Evolutionary conservation across 495 filamentous ascomycete genomes (phyloP).

Genomic region (Amphirosellinia nigrospora): DNA sequence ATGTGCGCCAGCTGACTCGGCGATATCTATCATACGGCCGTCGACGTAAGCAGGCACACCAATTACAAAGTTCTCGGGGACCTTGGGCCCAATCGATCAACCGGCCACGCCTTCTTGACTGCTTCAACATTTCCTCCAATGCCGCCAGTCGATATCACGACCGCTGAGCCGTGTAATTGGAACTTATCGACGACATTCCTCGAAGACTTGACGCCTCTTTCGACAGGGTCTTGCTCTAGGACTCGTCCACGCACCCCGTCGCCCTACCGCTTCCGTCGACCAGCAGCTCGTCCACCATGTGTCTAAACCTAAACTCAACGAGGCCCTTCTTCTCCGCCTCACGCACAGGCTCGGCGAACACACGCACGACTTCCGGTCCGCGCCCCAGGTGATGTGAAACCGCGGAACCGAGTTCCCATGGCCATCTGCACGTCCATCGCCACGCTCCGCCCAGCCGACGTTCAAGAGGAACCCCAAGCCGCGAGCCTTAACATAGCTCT

Average conservation of each 20-base stretch:
- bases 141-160: conserved; percentile 54
- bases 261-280: conserved; percentile 55
- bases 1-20: conserved; percentile 50
- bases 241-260: conserved; percentile 51
- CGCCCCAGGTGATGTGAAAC: conserved; percentile 60
- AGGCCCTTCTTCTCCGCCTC: conserved; percentile 52
- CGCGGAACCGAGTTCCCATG: conserved; percentile 60
- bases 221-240: conserved; percentile 48
- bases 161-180: conserved; percentile 51
- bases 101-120: conserved; percentile 56
- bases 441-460: conserved; percentile 60
- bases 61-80: conserved; percentile 55
- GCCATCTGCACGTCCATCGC: conserved; percentile 53
- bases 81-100: conserved; percentile 52
- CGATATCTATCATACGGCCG: conserved; percentile 58
- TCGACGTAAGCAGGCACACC: conserved; percentile 61
- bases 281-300: conserved; percentile 55
- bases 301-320: conserved; percentile 56
- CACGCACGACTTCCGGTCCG: conserved; percentile 57
- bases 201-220: conserved; percentile 52
- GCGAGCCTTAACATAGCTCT: conserved; percentile 53
- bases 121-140: conserved; percentile 59
- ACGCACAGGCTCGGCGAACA: conserved; percentile 56
- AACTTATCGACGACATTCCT: conserved; percentile 48
- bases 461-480: conserved; percentile 52